These are phyloP conservation scores for Cardamine resedifolia DNA, from an alignment of 345 rosid genomes.

Conservation along the genomic window DNA sequence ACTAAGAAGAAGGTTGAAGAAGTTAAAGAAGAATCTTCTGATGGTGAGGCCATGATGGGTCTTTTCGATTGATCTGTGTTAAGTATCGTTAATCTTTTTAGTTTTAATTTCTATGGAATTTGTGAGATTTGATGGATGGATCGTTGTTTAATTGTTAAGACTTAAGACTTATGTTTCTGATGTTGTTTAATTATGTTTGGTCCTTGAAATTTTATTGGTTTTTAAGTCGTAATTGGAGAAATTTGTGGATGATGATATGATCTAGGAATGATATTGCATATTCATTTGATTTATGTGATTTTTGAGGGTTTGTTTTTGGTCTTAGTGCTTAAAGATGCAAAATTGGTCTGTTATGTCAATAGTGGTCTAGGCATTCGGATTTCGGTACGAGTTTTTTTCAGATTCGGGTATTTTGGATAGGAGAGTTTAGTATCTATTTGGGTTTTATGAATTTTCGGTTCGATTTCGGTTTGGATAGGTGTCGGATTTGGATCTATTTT, in stretches of 20 bases:
- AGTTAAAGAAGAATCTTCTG: constrained; percentile 30
- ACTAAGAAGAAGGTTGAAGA: constrained; percentile 31
- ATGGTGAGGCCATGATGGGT: constrained; percentile 35
- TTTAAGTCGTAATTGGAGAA: neutral
- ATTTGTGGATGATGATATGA: neutral
- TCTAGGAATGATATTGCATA: neutral
- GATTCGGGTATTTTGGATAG: too few species aligned
- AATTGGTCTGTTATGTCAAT: neutral
- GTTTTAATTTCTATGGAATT: too few species aligned
- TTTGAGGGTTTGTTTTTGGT: neutral
- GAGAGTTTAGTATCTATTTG: too few species aligned
- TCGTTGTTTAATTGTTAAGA: neutral
- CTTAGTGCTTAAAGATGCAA: neutral
- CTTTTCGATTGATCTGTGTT: constrained; percentile 34
- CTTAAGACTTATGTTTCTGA: neutral
- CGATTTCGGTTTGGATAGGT: too few species aligned
- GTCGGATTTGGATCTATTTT: too few species aligned
- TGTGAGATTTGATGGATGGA: neutral
- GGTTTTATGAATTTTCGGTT: too few species aligned
- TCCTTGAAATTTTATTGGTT: neutral
- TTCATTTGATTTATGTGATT: neutral
- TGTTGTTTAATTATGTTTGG: neutral
- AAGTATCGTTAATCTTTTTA: too few species aligned
- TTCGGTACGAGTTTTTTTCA: too few species aligned
- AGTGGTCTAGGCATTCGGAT: too few species aligned